phyloP scores from a whole-genome alignment of 2,329 filamentous ascomycete genomes.

The Epichloe brachyelytri region DNA sequence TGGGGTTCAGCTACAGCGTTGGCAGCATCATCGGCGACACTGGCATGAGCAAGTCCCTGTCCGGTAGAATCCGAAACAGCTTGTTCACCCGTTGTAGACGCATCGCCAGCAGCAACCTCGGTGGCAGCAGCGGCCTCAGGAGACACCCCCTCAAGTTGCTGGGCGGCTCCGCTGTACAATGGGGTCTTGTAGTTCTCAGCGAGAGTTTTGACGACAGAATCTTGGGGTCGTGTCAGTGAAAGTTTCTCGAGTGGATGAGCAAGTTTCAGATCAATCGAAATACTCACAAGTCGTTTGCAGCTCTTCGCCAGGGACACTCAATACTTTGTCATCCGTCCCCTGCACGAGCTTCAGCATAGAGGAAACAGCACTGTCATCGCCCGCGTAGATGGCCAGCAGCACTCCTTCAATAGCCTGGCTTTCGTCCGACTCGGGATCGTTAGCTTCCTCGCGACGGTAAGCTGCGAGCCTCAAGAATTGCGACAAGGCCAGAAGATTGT shows the following conservation, averaged over 20 bases:
- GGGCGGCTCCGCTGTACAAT: constrained; percentile 19
- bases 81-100: constrained; percentile 30
- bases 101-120: constrained; percentile 44
- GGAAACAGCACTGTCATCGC: constrained; percentile 60
- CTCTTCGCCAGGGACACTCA: constrained; percentile 49
- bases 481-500: constrained; percentile 57
- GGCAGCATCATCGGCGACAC: constrained; percentile 38
- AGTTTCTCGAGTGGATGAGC: neutral
- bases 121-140: constrained; percentile 42
- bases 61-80: constrained; percentile 21
- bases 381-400: constrained; percentile 64
- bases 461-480: constrained; percentile 73
- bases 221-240: constrained; percentile 15
- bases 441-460: constrained; percentile 58
- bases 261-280: neutral
- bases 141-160: constrained; percentile 15
- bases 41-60: constrained; percentile 35
- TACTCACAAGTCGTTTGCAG: constrained; percentile 61
- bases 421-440: constrained; percentile 52
- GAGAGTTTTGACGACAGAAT: constrained; percentile 29
- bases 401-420: constrained; percentile 72
- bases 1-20: constrained; percentile 52
- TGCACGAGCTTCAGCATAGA: constrained; percentile 68
- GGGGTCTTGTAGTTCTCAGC: constrained; percentile 38
- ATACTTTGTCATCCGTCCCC: constrained; percentile 53